Base-by-base conservation (phyloP, 208 protist genomes). In the Acanthamoeba castellanii region DNA sequence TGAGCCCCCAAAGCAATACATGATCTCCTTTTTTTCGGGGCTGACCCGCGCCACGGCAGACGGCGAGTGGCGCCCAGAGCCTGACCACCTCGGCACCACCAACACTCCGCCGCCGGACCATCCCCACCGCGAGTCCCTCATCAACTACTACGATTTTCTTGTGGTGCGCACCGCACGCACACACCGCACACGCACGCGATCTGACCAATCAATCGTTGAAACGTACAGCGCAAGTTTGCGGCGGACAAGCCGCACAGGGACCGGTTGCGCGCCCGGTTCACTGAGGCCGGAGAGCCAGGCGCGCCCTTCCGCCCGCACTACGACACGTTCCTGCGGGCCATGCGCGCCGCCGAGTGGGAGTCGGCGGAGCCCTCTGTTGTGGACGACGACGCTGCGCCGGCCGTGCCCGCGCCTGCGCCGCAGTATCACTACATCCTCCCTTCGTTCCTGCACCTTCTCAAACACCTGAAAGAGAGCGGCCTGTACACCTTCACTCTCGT, bases 81-180 rank as follows among this genome's bases (percentile, higher is more conserved):
- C 37, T 2, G 70, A 78, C 70, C 3, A 78, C 6, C 37, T 78
- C 13, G 70, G 70, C 32, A 78, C 70, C 32, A 78, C 70, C 30
- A 45, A 25, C 20, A n/a, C 70, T 20, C 70, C 70, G 7, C 70
- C 70, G 37, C 22, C 25, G 37, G 70, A n/a, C 37, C 70, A 47
- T 8, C 78, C 37, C 74, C 27, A 37, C 14, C 14, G 27, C 45
- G 45, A 52, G 13, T 55, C 50, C 25, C 81, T 89, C 47, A 9
- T 89, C 81, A 89, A 89, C 55, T 89, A 89, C 55, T 89, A 89
- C 34, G 81, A 89, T 32, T 89, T 89, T 25, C 45, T 89, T 37
- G 11, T 57, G 34, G 81, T 89, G 27, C 50, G 55, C 55, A 81
- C 16, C 70, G 37, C 37, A 42, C 37, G 37, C 37, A 42, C 37